Percentiles rank a stretch among this genome's conserved stretches.
Conservation (phyloP, 2,329 filamentous ascomycete species). For the Penicillium concentricum region DNA sequence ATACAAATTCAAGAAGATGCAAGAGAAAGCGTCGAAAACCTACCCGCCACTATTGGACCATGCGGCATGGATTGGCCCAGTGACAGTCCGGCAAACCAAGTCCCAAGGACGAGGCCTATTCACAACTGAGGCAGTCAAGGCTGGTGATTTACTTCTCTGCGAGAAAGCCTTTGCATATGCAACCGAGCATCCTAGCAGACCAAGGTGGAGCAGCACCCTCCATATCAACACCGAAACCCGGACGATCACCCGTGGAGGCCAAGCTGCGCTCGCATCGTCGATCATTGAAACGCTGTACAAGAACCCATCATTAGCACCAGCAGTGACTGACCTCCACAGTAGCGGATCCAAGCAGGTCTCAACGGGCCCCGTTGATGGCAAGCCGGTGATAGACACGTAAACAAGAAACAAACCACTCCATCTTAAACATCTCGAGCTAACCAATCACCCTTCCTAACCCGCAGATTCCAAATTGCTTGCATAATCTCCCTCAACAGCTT, state of each 20-base stretch:
- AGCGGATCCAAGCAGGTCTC: constrained; percentile 26
- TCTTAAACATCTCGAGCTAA: neutral
- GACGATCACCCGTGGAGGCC: neutral
- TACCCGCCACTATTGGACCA: constrained; percentile 9
- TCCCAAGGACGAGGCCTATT: constrained; percentile 53
- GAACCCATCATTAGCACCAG: constrained; percentile 34
- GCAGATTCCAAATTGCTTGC: constrained; percentile 48
- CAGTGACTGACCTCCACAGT: constrained; percentile 40
- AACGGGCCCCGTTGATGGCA: neutral
- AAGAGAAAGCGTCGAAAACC: constrained; percentile 29
- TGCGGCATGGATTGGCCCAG: constrained; percentile 47
- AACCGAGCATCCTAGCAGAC: neutral
- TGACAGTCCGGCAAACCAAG: constrained; percentile 42
- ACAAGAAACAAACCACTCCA: neutral
- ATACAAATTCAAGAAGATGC: constrained; percentile 24
- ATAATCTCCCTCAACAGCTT: constrained; percentile 49
- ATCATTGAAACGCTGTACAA: constrained; percentile 48
- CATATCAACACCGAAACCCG: neutral
- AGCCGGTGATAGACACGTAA: neutral
- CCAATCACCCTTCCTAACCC: neutral
- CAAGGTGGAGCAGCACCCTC: neutral
- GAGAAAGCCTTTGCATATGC: constrained; percentile 56
- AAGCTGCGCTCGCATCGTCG: neutral
- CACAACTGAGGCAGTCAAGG: constrained; percentile 47
- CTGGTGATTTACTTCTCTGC: constrained; percentile 54